A percentile compares a stretch with the other conserved stretches of the same genome.
These are phyloP conservation scores for Vitis labrusca DNA, from an alignment of 164 flowering plant species.

Conservation along the genomic window DNA sequence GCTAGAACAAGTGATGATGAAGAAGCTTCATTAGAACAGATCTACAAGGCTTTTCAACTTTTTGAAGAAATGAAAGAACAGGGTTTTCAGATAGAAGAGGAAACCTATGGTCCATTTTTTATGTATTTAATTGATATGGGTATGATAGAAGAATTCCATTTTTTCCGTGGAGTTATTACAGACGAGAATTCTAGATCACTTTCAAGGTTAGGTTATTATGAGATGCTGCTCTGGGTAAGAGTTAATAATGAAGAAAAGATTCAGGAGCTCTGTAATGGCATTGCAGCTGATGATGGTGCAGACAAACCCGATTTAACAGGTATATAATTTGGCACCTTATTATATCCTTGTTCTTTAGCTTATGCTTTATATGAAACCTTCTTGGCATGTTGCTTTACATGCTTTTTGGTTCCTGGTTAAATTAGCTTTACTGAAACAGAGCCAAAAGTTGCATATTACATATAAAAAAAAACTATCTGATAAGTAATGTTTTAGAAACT, in stretches of 20 bases:
- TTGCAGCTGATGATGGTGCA: conserved; percentile 30
- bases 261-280: conserved; percentile 47
- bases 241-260: conserved; percentile 55
- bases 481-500: too few relatives aligned
- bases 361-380: not conserved
- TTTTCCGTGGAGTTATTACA: conserved; percentile 42
- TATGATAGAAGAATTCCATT: conserved; percentile 64
- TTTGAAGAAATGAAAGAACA: conserved; percentile 58
- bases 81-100: conserved; percentile 67
- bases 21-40: conserved; percentile 41
- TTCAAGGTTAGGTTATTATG: conserved; percentile 78
- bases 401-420: not conserved
- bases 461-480: too few relatives aligned
- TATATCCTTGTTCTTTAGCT: not conserved
- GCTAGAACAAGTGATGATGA: conserved; percentile 55
- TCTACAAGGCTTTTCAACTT: conserved; percentile 45
- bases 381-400: not conserved
- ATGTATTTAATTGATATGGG: conserved; percentile 61
- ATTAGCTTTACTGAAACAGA: not conserved
- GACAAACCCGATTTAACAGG: conserved; percentile 44
- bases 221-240: conserved; percentile 71
- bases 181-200: conserved; percentile 37
- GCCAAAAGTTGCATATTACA: not conserved
- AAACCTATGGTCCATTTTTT: conserved; percentile 67
- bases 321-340: conserved; percentile 11